Percentiles rank a stretch among this genome's conserved stretches.
Conservation (phyloP, 2,329 filamentous ascomycete species). For the Aspergillus vadensis region DNA sequence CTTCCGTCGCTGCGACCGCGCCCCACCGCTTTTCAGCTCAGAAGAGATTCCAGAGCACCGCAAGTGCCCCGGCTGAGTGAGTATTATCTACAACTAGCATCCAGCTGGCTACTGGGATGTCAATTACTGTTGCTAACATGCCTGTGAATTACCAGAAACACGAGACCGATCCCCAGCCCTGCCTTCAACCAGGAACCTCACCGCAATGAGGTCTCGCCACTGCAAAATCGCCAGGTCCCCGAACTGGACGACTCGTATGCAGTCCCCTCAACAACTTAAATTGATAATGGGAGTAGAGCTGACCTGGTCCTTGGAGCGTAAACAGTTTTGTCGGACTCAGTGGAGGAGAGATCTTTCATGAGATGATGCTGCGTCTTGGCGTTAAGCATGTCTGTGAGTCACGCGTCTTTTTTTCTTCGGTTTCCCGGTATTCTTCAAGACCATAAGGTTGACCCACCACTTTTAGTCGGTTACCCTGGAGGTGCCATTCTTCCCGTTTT, state of each 20-base stretch:
- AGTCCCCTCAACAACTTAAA: not conserved
- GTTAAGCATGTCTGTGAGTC: conserved; percentile 93
- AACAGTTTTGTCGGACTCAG: conserved; percentile 86
- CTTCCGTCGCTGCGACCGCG: conserved; percentile 47
- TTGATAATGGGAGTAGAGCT: conserved; percentile 6
- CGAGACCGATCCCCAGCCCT: conserved; percentile 64
- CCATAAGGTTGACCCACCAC: conserved; percentile 1
- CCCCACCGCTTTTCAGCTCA: conserved; percentile 48
- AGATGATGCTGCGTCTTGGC: conserved; percentile 93
- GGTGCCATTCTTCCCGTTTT: conserved; percentile 97
- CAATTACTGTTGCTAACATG: conserved; percentile 18
- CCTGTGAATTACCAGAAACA: conserved; percentile 46
- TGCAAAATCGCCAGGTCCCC: conserved; percentile 61
- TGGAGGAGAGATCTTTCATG: conserved; percentile 95
- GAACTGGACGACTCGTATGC: conserved; percentile 82
- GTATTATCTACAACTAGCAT: conserved; percentile 33
- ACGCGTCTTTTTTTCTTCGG: conserved; percentile 9
- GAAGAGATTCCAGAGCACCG: conserved; percentile 52
- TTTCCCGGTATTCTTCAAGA: not conserved
- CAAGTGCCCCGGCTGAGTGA: conserved; percentile 57
- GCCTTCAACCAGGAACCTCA: conserved; percentile 57
- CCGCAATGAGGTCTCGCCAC: conserved; percentile 67
- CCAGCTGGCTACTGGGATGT: not conserved
- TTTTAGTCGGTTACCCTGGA: conserved; percentile 48
- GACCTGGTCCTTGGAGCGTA: conserved; percentile 3